Evolutionary conservation across 768 basidiomycete species (phyloP), one percentile per base, ranked within the genome.

Genomic region (Lenzites betulinus): DNA sequence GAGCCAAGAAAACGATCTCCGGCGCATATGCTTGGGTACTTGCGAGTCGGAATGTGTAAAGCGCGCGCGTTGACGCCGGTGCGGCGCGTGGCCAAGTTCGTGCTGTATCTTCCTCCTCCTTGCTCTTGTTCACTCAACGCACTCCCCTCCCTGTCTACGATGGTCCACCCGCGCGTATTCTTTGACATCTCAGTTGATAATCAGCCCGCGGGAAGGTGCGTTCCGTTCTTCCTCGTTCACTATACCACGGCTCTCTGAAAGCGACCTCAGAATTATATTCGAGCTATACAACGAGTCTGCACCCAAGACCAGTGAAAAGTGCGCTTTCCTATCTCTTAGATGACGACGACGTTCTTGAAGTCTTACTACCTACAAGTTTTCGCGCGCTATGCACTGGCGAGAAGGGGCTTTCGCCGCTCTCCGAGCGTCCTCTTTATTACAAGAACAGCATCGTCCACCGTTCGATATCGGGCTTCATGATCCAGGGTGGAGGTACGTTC

Each of bases 341-440:
- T n/a, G n/a, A n/a, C n/a, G n/a, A n/a, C n/a, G n/a, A n/a, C n/a
- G n/a, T n/a, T n/a, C n/a, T n/a, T n/a, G n/a, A n/a, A n/a, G n/a
- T n/a, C n/a, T n/a, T n/a, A n/a, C n/a, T n/a, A n/a, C n/a, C 16
- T 16, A 12, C 47, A 64, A 95, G 93, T 75, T 95, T 95, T 72
- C 84, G 93, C 44, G 84, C 87, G 3, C 76, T 96, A 53, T 93
- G 90, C 71, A 95, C 93, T 1, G 94, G 94, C 9, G 90, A 93
- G 72, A 86, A 84, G 67, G 94, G 93, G 5, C 66, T 88, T 7
- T 92, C 90, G 0, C 71, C 79, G 0, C 70, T 78, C 22, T 80
- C 84, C 1, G 81, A 87, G n/a, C 73, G 84, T 11, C 88, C 91
- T 7, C 78, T 95, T 5, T 90, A 88, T 75, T 95, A 93, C 82